These are phyloP conservation scores for Galerina marginata DNA, from an alignment of 768 basidiomycete genomes.

Conservation along the genomic window DNA sequence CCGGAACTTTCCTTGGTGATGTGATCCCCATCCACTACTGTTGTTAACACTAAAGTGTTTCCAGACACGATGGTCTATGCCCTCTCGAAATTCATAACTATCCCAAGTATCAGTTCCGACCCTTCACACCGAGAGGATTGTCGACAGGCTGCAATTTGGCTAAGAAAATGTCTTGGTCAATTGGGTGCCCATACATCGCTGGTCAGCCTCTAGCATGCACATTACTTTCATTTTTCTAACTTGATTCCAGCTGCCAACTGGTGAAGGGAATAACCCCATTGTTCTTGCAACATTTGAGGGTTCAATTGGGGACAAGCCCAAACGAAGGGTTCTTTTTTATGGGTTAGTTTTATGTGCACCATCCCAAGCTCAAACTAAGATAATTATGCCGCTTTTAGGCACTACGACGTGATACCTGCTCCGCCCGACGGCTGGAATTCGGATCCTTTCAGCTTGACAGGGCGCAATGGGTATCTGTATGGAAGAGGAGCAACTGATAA, in stretches of 20 bases:
- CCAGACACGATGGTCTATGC: constrained; percentile 81
- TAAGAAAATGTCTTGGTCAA: constrained; percentile 86
- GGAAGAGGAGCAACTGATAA: constrained; percentile 93
- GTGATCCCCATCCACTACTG: neutral
- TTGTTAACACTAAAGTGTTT: neutral
- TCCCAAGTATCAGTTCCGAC: constrained; percentile 82
- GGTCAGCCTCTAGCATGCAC: constrained; percentile 43
- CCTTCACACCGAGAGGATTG: constrained; percentile 81
- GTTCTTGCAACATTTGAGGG: constrained; percentile 90
- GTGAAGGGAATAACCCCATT: constrained; percentile 81
- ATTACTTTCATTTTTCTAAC: neutral
- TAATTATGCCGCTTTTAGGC: constrained; percentile 49
- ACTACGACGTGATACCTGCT: constrained; percentile 96
- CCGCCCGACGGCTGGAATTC: constrained; percentile 76
- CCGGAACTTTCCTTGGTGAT: constrained; percentile 30
- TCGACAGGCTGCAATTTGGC: constrained; percentile 91
- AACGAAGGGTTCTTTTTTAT: constrained; percentile 87
- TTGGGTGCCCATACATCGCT: constrained; percentile 85
- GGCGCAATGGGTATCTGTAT: constrained; percentile 88
- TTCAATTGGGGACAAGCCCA: constrained; percentile 57
- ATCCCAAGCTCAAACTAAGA: neutral
- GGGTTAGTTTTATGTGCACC: constrained; percentile 53
- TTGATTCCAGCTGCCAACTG: constrained; percentile 67
- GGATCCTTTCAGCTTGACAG: constrained; percentile 82
- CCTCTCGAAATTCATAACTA: constrained; percentile 83